These are phyloP conservation scores for Suillus placidus DNA, from an alignment of 768 basidiomycete species.

Conservation along the genomic window DNA sequence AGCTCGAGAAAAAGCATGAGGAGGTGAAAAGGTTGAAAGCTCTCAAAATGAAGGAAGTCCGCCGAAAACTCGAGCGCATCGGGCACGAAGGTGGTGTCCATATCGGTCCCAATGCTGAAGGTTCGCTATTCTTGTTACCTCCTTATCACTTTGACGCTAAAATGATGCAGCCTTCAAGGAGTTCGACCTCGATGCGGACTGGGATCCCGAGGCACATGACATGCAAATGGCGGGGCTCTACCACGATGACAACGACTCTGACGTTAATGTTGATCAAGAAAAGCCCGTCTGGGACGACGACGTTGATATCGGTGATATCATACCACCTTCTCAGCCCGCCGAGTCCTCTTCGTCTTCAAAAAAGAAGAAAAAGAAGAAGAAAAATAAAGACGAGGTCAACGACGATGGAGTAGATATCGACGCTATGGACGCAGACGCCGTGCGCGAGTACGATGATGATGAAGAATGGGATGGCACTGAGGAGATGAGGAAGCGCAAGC, in stretches of 20 bases:
- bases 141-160: not conserved
- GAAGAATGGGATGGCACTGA: conserved; percentile 89
- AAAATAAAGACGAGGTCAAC: conserved; percentile 40
- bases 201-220: conserved; percentile 88
- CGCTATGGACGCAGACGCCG: conserved; percentile 61
- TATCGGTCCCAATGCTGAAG: conserved; percentile 27
- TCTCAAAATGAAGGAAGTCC: conserved; percentile 84
- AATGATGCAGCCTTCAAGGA: conserved; percentile 54
- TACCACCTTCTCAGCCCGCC: conserved; percentile 37
- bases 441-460: conserved; percentile 48
- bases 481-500: conserved; percentile 80
- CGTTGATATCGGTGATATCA: conserved; percentile 75
- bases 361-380: conserved; percentile 50
- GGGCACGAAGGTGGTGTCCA: conserved; percentile 67
- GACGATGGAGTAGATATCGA: conserved; percentile 49
- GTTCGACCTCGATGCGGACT: conserved; percentile 89
- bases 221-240: conserved; percentile 79
- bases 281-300: conserved; percentile 95
- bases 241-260: conserved; percentile 49
- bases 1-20: conserved; percentile 49
- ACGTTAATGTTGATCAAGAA: conserved; percentile 43
- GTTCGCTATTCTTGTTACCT: conserved; percentile 11
- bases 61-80: conserved; percentile 72
- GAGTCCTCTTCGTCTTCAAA: conserved; percentile 30
- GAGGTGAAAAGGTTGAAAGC: conserved; percentile 80